Base-by-base conservation (phyloP, 2,329 filamentous ascomycete species). In the Fusarium xyrophilum region DNA sequence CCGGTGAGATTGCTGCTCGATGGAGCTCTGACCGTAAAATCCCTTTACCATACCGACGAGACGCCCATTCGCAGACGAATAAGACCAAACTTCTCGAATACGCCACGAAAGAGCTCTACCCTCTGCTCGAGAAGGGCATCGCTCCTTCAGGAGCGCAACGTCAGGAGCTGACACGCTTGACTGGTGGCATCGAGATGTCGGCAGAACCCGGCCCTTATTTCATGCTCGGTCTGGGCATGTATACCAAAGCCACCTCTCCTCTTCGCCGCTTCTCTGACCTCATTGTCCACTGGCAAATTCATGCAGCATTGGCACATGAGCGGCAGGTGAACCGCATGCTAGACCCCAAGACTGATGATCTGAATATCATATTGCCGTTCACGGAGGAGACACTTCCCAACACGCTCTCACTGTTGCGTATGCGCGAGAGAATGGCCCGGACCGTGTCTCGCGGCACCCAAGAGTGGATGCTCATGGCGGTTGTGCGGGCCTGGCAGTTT, bases 251-350 rank as follows among this genome's bases (percentile, higher is more conserved):
- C 39, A 91, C 89, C 11, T 89, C 86, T 51, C 89, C 89, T 21
- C 81, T 91, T n/a, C 86, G 89, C 35, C 85, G 89, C 43, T 91
- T 85, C 76, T 78, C 81, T 8, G 89, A 91, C 75, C 78, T 91
- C 47, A 74, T 91, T 33, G 83, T 86, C 3, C 88, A 91, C 77
- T 91, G 87, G 86, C 88, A 91, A 75, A 86, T 91, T 65, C 84
- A 89, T 72, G 85, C 84, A 5, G 84, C 86, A 13, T 78, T 91
- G 33, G 78, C 80, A 17, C 76, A 82, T 61, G 83, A 85, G 69
- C 79, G 82, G 12, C 71, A 78, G 38, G 65, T 64, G 27, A 60
- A 72, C 42, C 68, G 74, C 21, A 60, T 55, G 17, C 65, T 79
- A 36, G 70, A 76, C 28, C 53, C 72, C 11, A 38, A 63, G 10